Evolutionary conservation across 108 stramenopile genomes (phyloP), one percentile per base, ranked within the genome.

Genomic region (Discostella stelligeroides): DNA sequence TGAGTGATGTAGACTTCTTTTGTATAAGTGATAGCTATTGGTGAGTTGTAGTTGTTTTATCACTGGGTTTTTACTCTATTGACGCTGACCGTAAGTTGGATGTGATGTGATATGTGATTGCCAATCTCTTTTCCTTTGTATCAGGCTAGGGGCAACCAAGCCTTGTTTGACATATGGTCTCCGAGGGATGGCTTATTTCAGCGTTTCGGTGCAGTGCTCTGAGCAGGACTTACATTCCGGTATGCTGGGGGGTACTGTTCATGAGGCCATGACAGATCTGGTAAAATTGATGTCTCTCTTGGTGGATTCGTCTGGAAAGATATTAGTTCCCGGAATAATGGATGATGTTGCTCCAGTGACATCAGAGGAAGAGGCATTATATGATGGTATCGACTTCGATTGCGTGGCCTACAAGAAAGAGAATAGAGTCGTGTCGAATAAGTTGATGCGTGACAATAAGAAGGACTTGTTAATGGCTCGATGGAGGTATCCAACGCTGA

Each of bases 141-240:
- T 68, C 21, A 57, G 92, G 92, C 68, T 92, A 1, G 87, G 89
- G 15, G 85, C 86, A 48, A 79, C 49, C 17, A 92, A 87, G 67
- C 92, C 92, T 20, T 90, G 92, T 70, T 61, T 94, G 12, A 94
- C 92, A 4, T 94, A 94, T 67, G 92, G 89, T 21, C 82, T 94
- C 13, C 75, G 92, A 18, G 92, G 92, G 24, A 10, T 94, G 63
- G 88, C 90, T 1, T 90, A 89, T 73, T 94, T 94, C 46, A 68
- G 84, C 40, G 70, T 87, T 45, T 64, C 73, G 14, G 89, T 94
- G 0, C 63, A 86, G 71, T 82, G 89, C 17, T 75, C 76, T 65
- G 83, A 86, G 47, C 83, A 89, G 67, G 92, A 94, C 66, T 73
- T 94, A 54, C 92, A 94, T 65, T 91, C 89, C 13, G 92, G 89